phyloP scores from a whole-genome alignment of 2,329 filamentous ascomycete species.

The Sclerotinia subarctica region DNA sequence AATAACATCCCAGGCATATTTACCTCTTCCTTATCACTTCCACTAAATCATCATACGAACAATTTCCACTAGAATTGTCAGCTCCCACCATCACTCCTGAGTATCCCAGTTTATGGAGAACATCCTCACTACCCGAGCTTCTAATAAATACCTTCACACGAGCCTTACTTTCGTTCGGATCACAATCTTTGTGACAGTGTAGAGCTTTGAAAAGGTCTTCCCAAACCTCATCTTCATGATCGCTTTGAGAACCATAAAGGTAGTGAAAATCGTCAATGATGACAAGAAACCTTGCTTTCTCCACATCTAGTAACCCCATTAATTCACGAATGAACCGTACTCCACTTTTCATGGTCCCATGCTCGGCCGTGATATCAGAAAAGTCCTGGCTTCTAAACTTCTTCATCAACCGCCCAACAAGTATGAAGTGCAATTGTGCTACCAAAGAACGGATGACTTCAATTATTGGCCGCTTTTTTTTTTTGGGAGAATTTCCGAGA shows the following conservation, averaged over 20 bases:
- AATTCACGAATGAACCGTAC: not conserved
- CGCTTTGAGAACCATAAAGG: not conserved
- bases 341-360: not conserved
- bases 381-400: not conserved
- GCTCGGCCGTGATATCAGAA: not conserved
- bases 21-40: too few relatives aligned
- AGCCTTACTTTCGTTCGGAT: not conserved
- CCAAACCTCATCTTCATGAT: not conserved
- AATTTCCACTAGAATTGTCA: too few relatives aligned
- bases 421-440: not conserved
- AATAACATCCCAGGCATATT: too few relatives aligned
- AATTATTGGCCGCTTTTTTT: not conserved
- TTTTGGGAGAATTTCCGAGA: not conserved
- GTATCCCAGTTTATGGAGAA: too few relatives aligned
- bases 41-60: too few relatives aligned
- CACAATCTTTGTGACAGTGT: too few relatives aligned
- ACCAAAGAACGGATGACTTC: not conserved
- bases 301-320: not conserved
- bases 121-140: not conserved
- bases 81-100: too few relatives aligned
- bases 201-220: not conserved
- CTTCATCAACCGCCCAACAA: too few relatives aligned
- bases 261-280: not conserved
- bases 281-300: not conserved
- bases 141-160: not conserved